These are phyloP conservation scores for Puccinia sorghi DNA, from an alignment of 1,284 basidiomycete species.

Conservation along the genomic window DNA sequence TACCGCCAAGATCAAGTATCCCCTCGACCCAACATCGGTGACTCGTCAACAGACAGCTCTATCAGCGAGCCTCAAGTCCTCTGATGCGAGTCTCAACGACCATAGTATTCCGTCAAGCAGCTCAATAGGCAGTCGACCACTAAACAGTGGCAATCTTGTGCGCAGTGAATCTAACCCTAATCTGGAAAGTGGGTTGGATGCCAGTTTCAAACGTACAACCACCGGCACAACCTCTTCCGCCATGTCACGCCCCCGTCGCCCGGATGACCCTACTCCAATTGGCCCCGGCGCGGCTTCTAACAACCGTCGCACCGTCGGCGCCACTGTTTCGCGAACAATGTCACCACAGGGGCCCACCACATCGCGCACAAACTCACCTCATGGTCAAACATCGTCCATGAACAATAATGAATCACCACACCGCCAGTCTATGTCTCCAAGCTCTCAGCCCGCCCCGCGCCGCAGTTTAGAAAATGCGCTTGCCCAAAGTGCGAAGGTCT, in stretches of 20 bases:
- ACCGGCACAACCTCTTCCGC: background rate
- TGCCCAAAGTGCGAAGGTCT: background rate
- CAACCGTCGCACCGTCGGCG: constrained; percentile 38
- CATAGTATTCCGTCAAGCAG: constrained; percentile 24
- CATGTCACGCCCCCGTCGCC: constrained; percentile 31
- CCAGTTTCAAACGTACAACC: constrained; percentile 17
- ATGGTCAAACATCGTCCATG: background rate
- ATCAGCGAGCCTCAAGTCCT: constrained; percentile 54
- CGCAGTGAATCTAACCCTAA: constrained; percentile 46
- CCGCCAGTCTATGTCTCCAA: constrained; percentile 31
- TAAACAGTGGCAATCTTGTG: constrained; percentile 53
- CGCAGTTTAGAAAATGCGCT: constrained; percentile 11
- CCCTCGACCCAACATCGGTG: constrained; percentile 64
- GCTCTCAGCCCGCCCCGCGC: constrained; percentile 5
- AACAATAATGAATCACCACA: background rate
- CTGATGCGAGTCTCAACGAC: constrained; percentile 53
- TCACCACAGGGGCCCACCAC: background rate
- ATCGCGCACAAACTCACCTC: constrained; percentile 22
- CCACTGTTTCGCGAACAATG: constrained; percentile 4
- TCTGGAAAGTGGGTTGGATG: background rate
- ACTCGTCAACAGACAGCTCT: constrained; percentile 53
- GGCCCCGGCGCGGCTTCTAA: background rate
- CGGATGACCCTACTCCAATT: constrained; percentile 18
- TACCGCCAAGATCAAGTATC: constrained; percentile 97
- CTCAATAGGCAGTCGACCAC: constrained; percentile 51